Evolutionary conservation across 192 early-diverging fungal genomes (phyloP).

Genomic region (Helicostylum pulchrum): DNA sequence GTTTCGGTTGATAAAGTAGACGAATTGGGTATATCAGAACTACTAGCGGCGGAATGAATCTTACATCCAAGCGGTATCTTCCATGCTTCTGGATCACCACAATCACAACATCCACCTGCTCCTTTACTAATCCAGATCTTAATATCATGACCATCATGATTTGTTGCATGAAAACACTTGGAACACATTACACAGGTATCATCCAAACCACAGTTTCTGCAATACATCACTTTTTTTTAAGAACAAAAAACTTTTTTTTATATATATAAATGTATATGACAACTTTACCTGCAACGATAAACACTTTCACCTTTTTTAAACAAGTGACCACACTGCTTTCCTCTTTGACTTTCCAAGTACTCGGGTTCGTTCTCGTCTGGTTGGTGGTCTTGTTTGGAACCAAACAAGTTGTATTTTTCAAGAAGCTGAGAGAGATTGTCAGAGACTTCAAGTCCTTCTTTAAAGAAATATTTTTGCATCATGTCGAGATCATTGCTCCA

Average conservation of each 20-base stretch:
- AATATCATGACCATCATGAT: constrained; percentile 93
- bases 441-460: not conserved
- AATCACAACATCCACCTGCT: constrained; percentile 96
- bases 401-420: constrained; percentile 22
- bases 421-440: constrained; percentile 11
- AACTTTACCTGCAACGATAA: constrained; percentile 81
- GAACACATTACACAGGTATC: constrained; percentile 95
- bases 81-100: constrained; percentile 97
- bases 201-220: constrained; percentile 92
- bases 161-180: constrained; percentile 85
- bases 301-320: constrained; percentile 92
- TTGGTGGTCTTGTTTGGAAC: constrained; percentile 1
- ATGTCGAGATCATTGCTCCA: constrained; percentile 29
- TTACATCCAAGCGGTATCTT: constrained; percentile 78
- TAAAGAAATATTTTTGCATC: constrained; percentile 36
- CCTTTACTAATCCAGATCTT: constrained; percentile 81
- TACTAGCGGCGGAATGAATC: constrained; percentile 61
- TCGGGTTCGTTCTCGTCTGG: constrained; percentile 38
- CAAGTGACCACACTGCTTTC: constrained; percentile 90
- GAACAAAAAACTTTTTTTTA: not conserved
- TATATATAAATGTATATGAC: not conserved
- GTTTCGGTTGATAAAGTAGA: not conserved
- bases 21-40: not conserved
- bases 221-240: not conserved
- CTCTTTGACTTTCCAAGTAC: constrained; percentile 68